These are phyloP conservation scores for Lentinus tigrinus DNA, from an alignment of 768 basidiomycete species.

Conservation along the genomic window DNA sequence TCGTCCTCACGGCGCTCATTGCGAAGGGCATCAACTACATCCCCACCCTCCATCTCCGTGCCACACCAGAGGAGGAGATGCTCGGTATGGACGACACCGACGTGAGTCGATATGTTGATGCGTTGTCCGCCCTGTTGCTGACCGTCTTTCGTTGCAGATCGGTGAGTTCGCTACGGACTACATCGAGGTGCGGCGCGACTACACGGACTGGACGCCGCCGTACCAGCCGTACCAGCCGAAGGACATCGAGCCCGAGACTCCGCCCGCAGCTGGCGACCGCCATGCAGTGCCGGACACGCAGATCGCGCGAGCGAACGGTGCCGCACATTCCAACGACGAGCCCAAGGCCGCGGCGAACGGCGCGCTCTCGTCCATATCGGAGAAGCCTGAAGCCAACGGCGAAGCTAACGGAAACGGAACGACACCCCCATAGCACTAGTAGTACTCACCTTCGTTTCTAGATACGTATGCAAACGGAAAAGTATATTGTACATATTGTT, in stretches of 20 bases:
- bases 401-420: neutral
- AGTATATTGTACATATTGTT: neutral
- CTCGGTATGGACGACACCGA: constrained; percentile 86
- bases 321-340: neutral
- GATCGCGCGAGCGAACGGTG: neutral
- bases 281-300: constrained; percentile 25
- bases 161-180: constrained; percentile 55
- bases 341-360: neutral
- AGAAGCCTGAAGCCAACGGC: constrained; percentile 13
- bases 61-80: constrained; percentile 59
- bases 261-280: constrained; percentile 31
- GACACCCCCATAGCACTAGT: neutral
- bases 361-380: constrained; percentile 8
- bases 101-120: constrained; percentile 36
- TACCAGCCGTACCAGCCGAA: constrained; percentile 18
- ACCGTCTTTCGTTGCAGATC: constrained; percentile 44
- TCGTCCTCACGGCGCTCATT: constrained; percentile 74
- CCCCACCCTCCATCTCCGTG: constrained; percentile 72
- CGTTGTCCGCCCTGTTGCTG: neutral
- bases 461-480: too few species aligned
- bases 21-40: constrained; percentile 81
- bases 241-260: constrained; percentile 13
- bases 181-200: constrained; percentile 65
- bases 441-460: neutral
- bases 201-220: constrained; percentile 50